Conservation (phyloP, 768 basidiomycete genomes). For the Baorangia bicolor region DNA sequence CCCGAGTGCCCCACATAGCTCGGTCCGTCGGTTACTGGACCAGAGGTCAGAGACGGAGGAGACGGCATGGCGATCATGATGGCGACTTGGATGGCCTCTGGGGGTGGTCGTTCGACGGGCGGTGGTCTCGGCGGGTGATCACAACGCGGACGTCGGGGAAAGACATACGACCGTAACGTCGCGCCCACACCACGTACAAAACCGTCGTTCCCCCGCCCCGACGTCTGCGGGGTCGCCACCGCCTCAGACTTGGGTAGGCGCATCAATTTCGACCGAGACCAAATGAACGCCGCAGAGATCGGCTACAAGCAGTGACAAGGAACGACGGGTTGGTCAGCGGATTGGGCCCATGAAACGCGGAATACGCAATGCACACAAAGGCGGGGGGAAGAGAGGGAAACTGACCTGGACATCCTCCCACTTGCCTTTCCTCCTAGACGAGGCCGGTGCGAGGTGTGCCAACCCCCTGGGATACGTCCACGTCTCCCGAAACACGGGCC, state of each 20-base stretch:
- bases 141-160: slow-evolving; percentile 1
- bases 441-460: not conserved
- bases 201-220: not conserved
- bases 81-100: slow-evolving; percentile 37
- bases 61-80: slow-evolving; percentile 51
- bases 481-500: slow-evolving; percentile 20
- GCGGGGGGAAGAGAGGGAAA: not conserved
- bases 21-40: not conserved
- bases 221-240: not conserved
- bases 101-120: slow-evolving; percentile 9
- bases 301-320: slow-evolving; percentile 18
- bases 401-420: slow-evolving; percentile 28
- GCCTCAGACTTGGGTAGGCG: not conserved
- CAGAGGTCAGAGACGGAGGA: not conserved
- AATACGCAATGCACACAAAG: not conserved
- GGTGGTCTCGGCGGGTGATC: slow-evolving; percentile 11
- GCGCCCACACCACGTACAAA: not conserved
- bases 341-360: not conserved
- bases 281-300: slow-evolving; percentile 20
- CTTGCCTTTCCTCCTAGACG: not conserved
- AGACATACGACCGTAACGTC: slow-evolving; percentile 6
- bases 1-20: slow-evolving; percentile 6
- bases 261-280: slow-evolving; percentile 12
- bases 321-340: not conserved
- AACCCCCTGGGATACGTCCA: slow-evolving; percentile 12